A percentile compares a stretch with the other conserved stretches of the same genome.
phyloP scores from a whole-genome alignment of 768 basidiomycete genomes.

The Cubamyces lactineus region DNA sequence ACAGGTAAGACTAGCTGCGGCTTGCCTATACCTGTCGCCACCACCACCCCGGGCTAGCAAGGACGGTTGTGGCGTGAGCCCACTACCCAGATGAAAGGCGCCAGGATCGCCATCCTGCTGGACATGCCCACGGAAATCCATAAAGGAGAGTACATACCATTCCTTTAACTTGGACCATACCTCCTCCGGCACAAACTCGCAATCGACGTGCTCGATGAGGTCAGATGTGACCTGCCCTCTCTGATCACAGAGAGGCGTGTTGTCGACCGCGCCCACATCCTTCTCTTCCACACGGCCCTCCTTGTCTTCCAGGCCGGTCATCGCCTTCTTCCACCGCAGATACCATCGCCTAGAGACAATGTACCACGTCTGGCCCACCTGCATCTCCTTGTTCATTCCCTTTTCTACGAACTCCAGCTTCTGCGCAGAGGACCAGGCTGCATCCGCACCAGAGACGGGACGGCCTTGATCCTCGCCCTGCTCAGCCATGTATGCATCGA shows the following conservation, averaged over 20 bases:
- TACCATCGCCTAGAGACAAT: conserved; percentile 74
- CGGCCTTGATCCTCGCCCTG: conserved; percentile 35
- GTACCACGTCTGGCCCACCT: conserved; percentile 77
- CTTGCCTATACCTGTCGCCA: too few species aligned
- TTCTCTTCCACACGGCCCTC: conserved; percentile 62
- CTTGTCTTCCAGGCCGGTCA: conserved; percentile 70
- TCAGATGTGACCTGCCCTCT: conserved; percentile 46
- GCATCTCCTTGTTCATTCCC: conserved; percentile 52
- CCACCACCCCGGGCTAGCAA: background rate
- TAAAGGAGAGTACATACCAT: conserved; percentile 56
- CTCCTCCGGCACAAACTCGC: conserved; percentile 73
- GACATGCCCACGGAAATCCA: background rate
- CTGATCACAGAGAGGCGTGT: conserved; percentile 54
- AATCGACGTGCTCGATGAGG: conserved; percentile 65
- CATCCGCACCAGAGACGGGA: conserved; percentile 21
- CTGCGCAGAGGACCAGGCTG: conserved; percentile 40
- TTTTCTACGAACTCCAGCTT: conserved; percentile 56
- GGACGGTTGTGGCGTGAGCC: background rate
- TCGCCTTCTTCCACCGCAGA: conserved; percentile 74
- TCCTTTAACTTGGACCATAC: conserved; percentile 69
- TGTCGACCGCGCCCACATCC: conserved; percentile 77
- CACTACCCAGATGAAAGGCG: background rate
- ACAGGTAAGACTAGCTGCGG: too few species aligned
- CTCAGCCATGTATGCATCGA: conserved; percentile 53
- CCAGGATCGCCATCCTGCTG: background rate